Conservation (phyloP, 352 stramenopile species). For the Phytophthora citrophthora region DNA sequence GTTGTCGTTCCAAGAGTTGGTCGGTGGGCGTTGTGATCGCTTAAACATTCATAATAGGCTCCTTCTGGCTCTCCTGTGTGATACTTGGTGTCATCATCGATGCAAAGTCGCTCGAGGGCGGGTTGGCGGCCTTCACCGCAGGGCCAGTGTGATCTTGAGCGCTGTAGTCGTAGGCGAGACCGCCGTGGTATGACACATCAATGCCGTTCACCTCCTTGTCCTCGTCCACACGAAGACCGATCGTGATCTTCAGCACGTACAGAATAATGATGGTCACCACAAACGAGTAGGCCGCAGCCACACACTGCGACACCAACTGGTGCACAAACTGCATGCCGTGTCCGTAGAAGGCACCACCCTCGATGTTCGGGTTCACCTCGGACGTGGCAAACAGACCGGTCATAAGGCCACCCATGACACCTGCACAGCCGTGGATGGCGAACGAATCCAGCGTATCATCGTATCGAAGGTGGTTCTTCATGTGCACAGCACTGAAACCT, state of each 20-base stretch:
- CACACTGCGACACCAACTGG: constrained; percentile 60
- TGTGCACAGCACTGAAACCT: constrained; percentile 55
- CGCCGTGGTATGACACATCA: constrained; percentile 80
- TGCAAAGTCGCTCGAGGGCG: constrained; percentile 20
- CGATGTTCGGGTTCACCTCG: constrained; percentile 60
- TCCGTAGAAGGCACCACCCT: constrained; percentile 61
- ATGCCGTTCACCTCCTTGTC: constrained; percentile 81
- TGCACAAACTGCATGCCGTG: constrained; percentile 54
- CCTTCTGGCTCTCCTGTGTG: constrained; percentile 23
- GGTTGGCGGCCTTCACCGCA: constrained; percentile 20
- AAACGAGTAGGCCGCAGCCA: constrained; percentile 69
- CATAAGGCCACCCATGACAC: constrained; percentile 66
- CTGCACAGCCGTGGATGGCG: constrained; percentile 71
- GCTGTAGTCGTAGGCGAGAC: constrained; percentile 68
- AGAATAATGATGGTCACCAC: constrained; percentile 75
- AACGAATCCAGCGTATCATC: constrained; percentile 86
- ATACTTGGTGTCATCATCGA: constrained; percentile 25
- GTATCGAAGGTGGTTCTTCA: constrained; percentile 78
- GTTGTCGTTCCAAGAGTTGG: constrained; percentile 1
- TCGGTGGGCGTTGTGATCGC: constrained; percentile 1
- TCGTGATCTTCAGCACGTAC: constrained; percentile 70
- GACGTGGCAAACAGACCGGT: constrained; percentile 74
- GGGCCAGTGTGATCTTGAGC: constrained; percentile 24
- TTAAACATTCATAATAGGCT: constrained; percentile 35
- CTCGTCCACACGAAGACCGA: constrained; percentile 72